Conservation (phyloP, 768 basidiomycete species). For the Mrakia gelida region DNA sequence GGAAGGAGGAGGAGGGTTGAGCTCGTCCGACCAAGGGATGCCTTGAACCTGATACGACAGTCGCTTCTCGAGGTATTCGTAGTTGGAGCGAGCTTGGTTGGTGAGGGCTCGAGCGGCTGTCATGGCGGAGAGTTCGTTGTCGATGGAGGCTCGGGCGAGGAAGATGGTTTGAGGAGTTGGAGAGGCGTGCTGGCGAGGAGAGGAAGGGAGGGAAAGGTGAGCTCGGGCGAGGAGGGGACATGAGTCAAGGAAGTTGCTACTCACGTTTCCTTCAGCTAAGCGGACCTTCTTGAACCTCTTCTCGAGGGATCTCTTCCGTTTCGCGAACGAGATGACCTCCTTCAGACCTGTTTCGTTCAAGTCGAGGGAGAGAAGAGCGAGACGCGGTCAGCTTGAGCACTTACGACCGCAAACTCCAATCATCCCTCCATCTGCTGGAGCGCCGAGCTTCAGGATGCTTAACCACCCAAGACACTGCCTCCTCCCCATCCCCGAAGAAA, state of each 20-base stretch:
- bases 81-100: not conserved
- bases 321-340: constrained; percentile 65
- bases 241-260: not conserved
- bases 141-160: constrained; percentile 18
- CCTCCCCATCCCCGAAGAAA: too few relatives aligned
- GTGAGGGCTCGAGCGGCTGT: not conserved
- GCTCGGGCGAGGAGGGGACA: not conserved
- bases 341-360: constrained; percentile 46
- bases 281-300: constrained; percentile 58
- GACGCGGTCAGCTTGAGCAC: too few relatives aligned
- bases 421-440: too few relatives aligned
- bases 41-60: constrained; percentile 7
- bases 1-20: not conserved
- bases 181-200: constrained; percentile 53
- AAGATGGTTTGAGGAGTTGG: constrained; percentile 54
- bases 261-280: constrained; percentile 56
- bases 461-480: too few relatives aligned
- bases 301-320: constrained; percentile 55
- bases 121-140: constrained; percentile 12
- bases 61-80: constrained; percentile 1
- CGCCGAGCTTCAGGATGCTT: too few relatives aligned
- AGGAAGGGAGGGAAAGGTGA: not conserved
- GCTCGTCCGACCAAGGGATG: constrained; percentile 7
- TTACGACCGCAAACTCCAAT: too few relatives aligned
- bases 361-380: too few relatives aligned